phyloP scores from a whole-genome alignment of 139 green algal genomes.

The Chlorella vulgaris region DNA sequence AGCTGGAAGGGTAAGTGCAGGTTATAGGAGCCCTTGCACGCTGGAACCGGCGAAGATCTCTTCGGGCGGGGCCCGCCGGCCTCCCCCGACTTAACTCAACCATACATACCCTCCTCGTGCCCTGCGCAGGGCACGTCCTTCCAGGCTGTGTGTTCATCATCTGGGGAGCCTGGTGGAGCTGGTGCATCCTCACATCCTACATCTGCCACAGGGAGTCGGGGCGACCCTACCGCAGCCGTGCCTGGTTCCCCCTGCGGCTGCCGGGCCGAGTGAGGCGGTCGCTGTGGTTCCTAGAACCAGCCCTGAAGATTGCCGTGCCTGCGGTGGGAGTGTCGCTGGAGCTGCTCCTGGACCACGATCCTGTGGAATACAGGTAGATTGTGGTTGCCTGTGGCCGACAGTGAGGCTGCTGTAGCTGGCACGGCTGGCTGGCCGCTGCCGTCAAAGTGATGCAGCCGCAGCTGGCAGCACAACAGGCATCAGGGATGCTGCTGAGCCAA shows the following conservation, averaged over 20 bases:
- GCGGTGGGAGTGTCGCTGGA: slow-evolving; percentile 30
- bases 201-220: not conserved
- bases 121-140: slow-evolving; percentile 39
- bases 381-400: too few species aligned
- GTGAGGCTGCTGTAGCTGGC: too few species aligned
- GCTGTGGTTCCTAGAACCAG: slow-evolving; percentile 26
- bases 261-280: too few species aligned
- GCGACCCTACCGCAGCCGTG: slow-evolving; percentile 10
- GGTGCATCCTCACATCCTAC: not conserved
- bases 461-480: not conserved
- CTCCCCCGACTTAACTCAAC: too few species aligned
- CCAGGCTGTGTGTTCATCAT: slow-evolving; percentile 30
- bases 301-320: slow-evolving; percentile 35
- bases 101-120: too few species aligned
- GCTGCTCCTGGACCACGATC: slow-evolving; percentile 38
- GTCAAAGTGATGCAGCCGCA: not conserved
- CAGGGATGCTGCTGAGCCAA: too few species aligned
- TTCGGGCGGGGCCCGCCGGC: too few species aligned
- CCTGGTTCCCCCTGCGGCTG: slow-evolving; percentile 30
- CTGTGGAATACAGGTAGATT: not conserved
- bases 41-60: too few species aligned
- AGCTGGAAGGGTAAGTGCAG: too few species aligned
- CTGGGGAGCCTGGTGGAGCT: slow-evolving; percentile 41
- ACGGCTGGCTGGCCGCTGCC: too few species aligned
- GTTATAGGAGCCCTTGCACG: too few species aligned